Evolutionary conservation across 352 stramenopile genomes (phyloP), one percentile per base, ranked within the genome.

Genomic region (Plasmopara viticola): DNA sequence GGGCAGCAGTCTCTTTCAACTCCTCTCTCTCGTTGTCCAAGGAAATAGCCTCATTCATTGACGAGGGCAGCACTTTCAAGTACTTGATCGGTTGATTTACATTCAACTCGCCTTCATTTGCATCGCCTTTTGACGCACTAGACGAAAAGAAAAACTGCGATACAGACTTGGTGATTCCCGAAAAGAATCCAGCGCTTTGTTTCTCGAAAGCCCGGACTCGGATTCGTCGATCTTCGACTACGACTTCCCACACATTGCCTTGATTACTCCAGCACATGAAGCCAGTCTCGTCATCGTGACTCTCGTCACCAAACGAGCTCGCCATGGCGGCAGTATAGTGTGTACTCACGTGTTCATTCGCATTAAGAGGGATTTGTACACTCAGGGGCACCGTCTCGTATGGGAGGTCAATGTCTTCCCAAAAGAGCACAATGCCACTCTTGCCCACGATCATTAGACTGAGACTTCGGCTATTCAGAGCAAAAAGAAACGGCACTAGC

Each of bases 221-320:
- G 52, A 91, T 81, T n/a, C 80, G 75, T 18, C 78, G 72, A 54
- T 91, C 78, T 29, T 91, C 80, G 42, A 91, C 78, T 17, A 78
- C 78, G 10, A 91, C 63, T 46, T 91, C 80, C 80, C 80, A 91
- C 28, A 91, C 63, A 55, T 79, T 87, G 10, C 80, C 80, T 20
- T 83, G 60, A 49, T 85, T 87, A 57, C 75, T 87, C 80, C 80
- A 91, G 64, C 80, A 91, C 38, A 91, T 37, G n/a, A 91, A 46
- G 50, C 78, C 78, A 30, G 66, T 76, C 2, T 66, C 53, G 44
- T 79, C 66, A 12, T 68, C 53, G 9, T 60, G 43, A 7, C 35
- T 38, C 2, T 60, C 56, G 1, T 53, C 41, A 7, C 62, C 56
- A 8, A 62, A 49, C 5, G 42, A 40, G 0, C 34, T 51, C 18